Conservation (phyloP, 192 early-diverging fungal genomes). For the Rhizoclosmatium globosum region DNA sequence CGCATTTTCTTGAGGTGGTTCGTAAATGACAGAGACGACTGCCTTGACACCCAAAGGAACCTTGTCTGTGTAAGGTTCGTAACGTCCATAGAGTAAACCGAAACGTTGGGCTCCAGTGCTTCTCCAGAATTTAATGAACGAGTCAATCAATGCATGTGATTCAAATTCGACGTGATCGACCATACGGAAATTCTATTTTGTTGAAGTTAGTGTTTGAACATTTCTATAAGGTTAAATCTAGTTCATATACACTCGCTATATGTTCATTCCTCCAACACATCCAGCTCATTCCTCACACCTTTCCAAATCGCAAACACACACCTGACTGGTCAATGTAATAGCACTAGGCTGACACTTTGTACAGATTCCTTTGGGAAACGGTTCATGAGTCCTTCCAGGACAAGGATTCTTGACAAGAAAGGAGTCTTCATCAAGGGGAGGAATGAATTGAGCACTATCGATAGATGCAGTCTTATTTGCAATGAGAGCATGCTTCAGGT, state of each 20-base stretch:
- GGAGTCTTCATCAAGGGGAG: slow-evolving; percentile 87
- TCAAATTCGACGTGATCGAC: slow-evolving; percentile 99
- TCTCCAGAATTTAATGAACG: slow-evolving; percentile 89
- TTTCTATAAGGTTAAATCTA: not conserved
- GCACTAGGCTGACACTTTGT: slow-evolving; percentile 97
- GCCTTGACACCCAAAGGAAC: slow-evolving; percentile 97
- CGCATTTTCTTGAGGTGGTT: slow-evolving; percentile 86
- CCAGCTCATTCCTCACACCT: not conserved
- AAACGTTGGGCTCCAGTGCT: slow-evolving; percentile 86
- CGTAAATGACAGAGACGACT: slow-evolving; percentile 92
- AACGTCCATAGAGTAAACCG: slow-evolving; percentile 94
- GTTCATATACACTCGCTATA: not conserved
- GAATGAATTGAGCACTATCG: slow-evolving; percentile 54
- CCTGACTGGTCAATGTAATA: slow-evolving; percentile 85
- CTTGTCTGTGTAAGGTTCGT: slow-evolving; percentile 82
- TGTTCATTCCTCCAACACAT: not conserved
- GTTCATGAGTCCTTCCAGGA: slow-evolving; percentile 75
- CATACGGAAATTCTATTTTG: slow-evolving; percentile 83
- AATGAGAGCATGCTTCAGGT: slow-evolving; percentile 78
- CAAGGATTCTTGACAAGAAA: slow-evolving; percentile 85
- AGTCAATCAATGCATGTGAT: slow-evolving; percentile 76
- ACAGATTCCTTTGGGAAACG: slow-evolving; percentile 96
- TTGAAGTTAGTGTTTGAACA: not conserved
- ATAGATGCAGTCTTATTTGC: slow-evolving; percentile 68
- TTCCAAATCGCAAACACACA: slow-evolving; percentile 1